Base-by-base conservation (phyloP, 768 basidiomycete species). In the Lyophyllum decastes region DNA sequence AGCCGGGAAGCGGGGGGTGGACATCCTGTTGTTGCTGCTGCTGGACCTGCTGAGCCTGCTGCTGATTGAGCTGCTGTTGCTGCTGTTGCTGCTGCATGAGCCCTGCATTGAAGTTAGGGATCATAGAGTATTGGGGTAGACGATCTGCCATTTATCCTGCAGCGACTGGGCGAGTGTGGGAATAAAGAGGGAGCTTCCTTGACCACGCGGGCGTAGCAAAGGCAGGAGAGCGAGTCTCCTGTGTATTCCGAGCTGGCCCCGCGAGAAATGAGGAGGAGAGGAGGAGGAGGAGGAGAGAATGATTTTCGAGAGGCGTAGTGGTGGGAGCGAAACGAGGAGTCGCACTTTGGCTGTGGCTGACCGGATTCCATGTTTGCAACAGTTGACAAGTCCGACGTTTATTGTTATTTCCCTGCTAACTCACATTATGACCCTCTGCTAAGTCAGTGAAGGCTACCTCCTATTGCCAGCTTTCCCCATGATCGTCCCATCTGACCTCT, bases 131-230 rank as follows among this genome's bases (percentile, higher is more conserved):
- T 71, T 77, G 78, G 65, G 78, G 67, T 51, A 78, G 68, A 70
- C 81, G 83, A 82, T 88, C 85, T 68, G 86, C 84, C 86, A 86
- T 86, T 72, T 69, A 74, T 76, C 73, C 73, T 70, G 63, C 57
- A 52, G 63, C 61, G 67, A 57, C 61, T 66, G 60, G 59, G 64
- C 52, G 55, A 61, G 61, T 54, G 65, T 66, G 64, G 61, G 63
- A 68, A 61, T 58, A 68, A 61, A 67, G 65, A 56, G 67, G 67
- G 68, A 43, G 69, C 68, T 67, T 67, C 63, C 56, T 43, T 52
- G 55, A 65, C 64, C 65, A 67, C 66, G 66, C 61, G 61, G 57
- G 61, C 58, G 55, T 61, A 61, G 60, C 63, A 63, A 61, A 63
- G 62, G 66, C 53, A 55, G 62, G 57, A 55, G 60, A 54, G 59